Conservation (phyloP, 169 alveolate genomes). For the Plasmodium berghei region DNA sequence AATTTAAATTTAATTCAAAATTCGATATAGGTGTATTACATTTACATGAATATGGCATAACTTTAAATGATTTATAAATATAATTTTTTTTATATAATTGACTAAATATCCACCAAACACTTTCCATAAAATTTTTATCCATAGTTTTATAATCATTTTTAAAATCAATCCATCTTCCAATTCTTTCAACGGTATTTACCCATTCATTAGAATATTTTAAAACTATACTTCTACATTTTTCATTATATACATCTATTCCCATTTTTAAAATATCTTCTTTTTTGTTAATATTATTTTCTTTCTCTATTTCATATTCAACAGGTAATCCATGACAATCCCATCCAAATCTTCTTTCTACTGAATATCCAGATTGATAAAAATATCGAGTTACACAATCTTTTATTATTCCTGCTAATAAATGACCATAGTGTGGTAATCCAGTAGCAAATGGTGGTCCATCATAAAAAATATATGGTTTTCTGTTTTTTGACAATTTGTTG, state of each 20-base stretch:
- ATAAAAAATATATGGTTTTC: slow-evolving; percentile 95
- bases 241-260: slow-evolving; percentile 89
- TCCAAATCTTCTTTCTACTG: slow-evolving; percentile 98
- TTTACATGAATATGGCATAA: slow-evolving; percentile 99
- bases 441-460: slow-evolving; percentile 99
- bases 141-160: slow-evolving; percentile 99
- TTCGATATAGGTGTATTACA: slow-evolving; percentile 98
- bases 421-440: slow-evolving; percentile 99
- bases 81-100: slow-evolving; percentile 93
- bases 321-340: slow-evolving; percentile 99
- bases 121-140: slow-evolving; percentile 98
- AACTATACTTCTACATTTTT: slow-evolving; percentile 93
- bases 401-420: slow-evolving; percentile 99
- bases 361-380: slow-evolving; percentile 96
- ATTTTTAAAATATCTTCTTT: slow-evolving; percentile 92
- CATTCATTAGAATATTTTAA: slow-evolving; percentile 97
- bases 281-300: slow-evolving; percentile 91
- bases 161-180: slow-evolving; percentile 99
- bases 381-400: slow-evolving; percentile 99
- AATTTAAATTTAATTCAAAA: slow-evolving; percentile 97
- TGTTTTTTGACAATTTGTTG: slow-evolving; percentile 84
- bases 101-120: slow-evolving; percentile 96
- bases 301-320: slow-evolving; percentile 98
- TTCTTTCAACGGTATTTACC: slow-evolving; percentile 91
- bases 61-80: slow-evolving; percentile 96